Evolutionary conservation across 352 stramenopile genomes (phyloP).

Genomic region (Phytophthora sansomeana): DNA sequence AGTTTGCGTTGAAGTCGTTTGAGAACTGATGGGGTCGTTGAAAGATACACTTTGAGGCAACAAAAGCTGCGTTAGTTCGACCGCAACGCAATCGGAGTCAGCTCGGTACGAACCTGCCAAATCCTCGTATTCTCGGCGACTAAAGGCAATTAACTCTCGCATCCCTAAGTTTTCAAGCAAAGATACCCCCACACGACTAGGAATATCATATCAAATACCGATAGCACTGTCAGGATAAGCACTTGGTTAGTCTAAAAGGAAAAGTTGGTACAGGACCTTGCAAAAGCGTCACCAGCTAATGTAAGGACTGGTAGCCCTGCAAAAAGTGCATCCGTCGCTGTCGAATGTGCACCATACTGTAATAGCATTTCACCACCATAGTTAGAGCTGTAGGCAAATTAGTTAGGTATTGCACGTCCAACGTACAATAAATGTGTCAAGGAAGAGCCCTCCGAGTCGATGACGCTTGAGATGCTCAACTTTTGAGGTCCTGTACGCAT

Average conservation of each 20-base stretch:
- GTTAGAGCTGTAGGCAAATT: background rate
- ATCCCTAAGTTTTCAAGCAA: constrained; percentile 52
- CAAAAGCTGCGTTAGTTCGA: constrained; percentile 13
- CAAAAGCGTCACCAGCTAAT: constrained; percentile 68
- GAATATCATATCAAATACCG: background rate
- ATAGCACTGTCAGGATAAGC: background rate
- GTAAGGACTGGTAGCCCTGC: constrained; percentile 90
- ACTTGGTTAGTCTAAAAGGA: background rate
- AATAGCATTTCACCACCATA: background rate
- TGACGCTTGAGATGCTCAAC: constrained; percentile 83
- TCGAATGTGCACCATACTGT: constrained; percentile 94
- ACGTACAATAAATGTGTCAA: constrained; percentile 91
- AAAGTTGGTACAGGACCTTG: constrained; percentile 37
- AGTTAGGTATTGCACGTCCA: background rate
- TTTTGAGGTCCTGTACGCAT: constrained; percentile 59
- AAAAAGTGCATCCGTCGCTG: constrained; percentile 90
- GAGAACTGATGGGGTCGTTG: constrained; percentile 30
- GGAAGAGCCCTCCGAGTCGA: constrained; percentile 79
- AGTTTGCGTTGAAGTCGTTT: constrained; percentile 29
- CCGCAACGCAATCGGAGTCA: background rate
- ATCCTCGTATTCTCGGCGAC: constrained; percentile 57
- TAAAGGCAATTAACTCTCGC: constrained; percentile 49
- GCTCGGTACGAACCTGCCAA: constrained; percentile 44
- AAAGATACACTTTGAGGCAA: constrained; percentile 40
- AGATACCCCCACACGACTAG: constrained; percentile 61